Percentiles rank a stretch among this genome's conserved stretches.
Conservation (phyloP, 1,284 basidiomycete species). For the Exobasidium rhododendri region DNA sequence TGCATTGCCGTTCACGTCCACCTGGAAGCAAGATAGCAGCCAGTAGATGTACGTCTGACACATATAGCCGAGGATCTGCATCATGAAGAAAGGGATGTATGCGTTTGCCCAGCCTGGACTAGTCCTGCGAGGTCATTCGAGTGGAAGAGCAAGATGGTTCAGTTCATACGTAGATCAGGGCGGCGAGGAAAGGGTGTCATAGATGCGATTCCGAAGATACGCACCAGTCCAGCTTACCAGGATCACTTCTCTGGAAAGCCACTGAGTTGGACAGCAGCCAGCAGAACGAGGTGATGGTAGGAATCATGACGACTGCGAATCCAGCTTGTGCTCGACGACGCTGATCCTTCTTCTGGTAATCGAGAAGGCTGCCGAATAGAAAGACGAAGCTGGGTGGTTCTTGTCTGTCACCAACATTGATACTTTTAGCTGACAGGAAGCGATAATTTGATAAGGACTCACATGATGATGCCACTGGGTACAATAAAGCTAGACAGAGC, state of each 20-base stretch:
- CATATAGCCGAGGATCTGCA: slow-evolving; percentile 36
- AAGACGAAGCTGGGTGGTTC: slow-evolving; percentile 23
- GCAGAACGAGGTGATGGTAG: slow-evolving; percentile 32
- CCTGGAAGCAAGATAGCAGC: slow-evolving; percentile 38
- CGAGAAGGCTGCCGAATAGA: slow-evolving; percentile 37
- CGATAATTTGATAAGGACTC: no score
- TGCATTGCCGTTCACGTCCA: slow-evolving; percentile 18
- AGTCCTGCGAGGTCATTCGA: no score
- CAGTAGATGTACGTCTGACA: slow-evolving; percentile 43
- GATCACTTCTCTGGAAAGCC: slow-evolving; percentile 23
- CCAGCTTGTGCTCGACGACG: slow-evolving; percentile 32
- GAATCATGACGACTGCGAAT: slow-evolving; percentile 30
- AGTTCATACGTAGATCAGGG: no score
- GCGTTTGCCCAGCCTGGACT: slow-evolving; percentile 22
- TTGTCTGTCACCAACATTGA: no score
- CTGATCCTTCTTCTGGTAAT: slow-evolving; percentile 28
- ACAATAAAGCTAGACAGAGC: slow-evolving; percentile 38
- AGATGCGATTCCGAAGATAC: no score
- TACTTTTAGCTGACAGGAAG: no score
- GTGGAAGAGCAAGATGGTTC: no score
- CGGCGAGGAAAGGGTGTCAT: no score
- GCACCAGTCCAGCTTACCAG: slow-evolving; percentile 38
- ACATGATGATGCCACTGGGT: slow-evolving; percentile 36
- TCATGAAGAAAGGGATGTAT: slow-evolving; percentile 41
- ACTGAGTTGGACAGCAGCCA: slow-evolving; percentile 37